A percentile compares a stretch with the other conserved stretches of the same genome.
Conservation (phyloP, 108 stramenopile genomes). For the Cyclotella sp. region DNA sequence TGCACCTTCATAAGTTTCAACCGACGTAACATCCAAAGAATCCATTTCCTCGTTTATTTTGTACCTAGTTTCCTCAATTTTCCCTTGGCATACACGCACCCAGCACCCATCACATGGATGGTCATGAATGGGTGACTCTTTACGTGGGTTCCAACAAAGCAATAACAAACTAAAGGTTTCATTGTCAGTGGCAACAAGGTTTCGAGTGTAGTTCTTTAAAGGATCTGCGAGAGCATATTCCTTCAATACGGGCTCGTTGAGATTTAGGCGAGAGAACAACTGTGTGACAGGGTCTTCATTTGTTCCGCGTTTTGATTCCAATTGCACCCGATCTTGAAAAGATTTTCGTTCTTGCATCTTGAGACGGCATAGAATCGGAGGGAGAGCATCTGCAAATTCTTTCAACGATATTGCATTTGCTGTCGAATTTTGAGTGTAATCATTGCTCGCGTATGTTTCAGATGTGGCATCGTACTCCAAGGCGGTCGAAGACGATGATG, state of each 20-base stretch:
- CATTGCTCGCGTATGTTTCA: no score
- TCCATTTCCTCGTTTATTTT: constrained; percentile 28
- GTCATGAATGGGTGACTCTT: constrained; percentile 76
- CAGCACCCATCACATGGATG: constrained; percentile 92
- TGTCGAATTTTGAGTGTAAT: no score
- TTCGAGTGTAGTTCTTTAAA: constrained; percentile 73
- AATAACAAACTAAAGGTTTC: constrained; percentile 81
- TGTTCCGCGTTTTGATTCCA: background rate
- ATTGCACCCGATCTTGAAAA: no score
- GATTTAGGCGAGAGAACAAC: constrained; percentile 24
- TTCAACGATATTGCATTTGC: no score
- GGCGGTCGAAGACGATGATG: no score
- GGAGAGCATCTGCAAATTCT: no score
- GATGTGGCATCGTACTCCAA: no score
- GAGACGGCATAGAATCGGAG: no score
- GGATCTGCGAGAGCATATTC: constrained; percentile 55
- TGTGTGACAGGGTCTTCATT: background rate
- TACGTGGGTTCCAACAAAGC: constrained; percentile 88
- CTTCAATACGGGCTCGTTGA: constrained; percentile 40
- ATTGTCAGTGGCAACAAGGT: constrained; percentile 82
- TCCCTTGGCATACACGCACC: constrained; percentile 72
- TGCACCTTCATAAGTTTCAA: constrained; percentile 42
- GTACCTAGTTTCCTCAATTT: constrained; percentile 69
- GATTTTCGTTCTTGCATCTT: background rate
- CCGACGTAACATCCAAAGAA: constrained; percentile 39